Base-by-base conservation (phyloP, 768 basidiomycete genomes). In the Trametes villosa region DNA sequence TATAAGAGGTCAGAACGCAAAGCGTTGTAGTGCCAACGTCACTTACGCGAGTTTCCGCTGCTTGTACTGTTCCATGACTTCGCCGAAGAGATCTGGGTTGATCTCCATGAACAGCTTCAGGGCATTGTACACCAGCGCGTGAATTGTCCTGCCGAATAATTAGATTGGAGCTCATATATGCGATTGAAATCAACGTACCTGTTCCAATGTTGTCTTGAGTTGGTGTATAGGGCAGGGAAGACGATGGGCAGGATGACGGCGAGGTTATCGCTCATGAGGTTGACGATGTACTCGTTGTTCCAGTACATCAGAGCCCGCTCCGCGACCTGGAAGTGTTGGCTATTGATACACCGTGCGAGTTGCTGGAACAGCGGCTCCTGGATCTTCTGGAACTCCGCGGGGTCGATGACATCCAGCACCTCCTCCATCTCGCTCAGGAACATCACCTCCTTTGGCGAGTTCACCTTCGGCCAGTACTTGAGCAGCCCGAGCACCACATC, bases 241-340 rank as follows among this genome's bases (percentile, higher is more conserved):
- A 99, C 95, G 70, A 99, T 93, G 8, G 97, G 97, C 30, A 99
- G 82, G 60, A 99, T 86, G 63, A 88, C 76, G 24, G 85, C 75
- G 64, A 98, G 82, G 72, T 98, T 98, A 70, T 98, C 95, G 74
- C 94, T 93, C 94, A 99, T 98, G 53, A 99, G 85, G 75, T 97
- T 99, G 68, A 99, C 93, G 66, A 98, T 96, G 77, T 98, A 99
- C 78, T 98, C 97, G 78, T 98, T 98, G 78, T 98, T 98, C 97
- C 97, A 99, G 75, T 97, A 98, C 67, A 97, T 83, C 60, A 99
- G 76, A 3, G 96, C 96, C 42, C 97, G 86, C 75, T 99, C 97
- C 7, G 97, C 96, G 30, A 99, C 96, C 77, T 99, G 97, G 85
- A 99, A 99, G 76, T 99, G 97, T 74, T 98, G 97, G 70, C 92